Base-by-base conservation (phyloP, 2,329 filamentous ascomycete species). In the Calonectria naviculata region DNA sequence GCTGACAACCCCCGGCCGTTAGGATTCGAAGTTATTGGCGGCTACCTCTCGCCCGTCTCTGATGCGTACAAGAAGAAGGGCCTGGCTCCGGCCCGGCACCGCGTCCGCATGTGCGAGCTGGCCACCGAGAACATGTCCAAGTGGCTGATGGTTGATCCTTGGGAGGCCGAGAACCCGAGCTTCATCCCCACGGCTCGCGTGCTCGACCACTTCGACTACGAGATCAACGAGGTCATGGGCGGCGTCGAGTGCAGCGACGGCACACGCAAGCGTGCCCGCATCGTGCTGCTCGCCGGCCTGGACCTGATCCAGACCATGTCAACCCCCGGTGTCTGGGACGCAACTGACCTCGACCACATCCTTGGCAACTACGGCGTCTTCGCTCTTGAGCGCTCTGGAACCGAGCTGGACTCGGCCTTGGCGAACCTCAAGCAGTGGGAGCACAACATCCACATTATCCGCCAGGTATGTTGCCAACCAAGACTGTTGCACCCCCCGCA, bases 101-200 rank as follows among this genome's bases (percentile, higher is more conserved):
- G 83, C n/a, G 77, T 84, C 44, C 81, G 93, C 73, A 98, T 98
- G 95, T 97, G 95, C 83, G 90, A 93, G 78, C 87, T 97, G 42
- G 95, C 95, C 9, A 92, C 95, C 28, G 89, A 92, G 76, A 89
- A 93, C 76, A 92, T 93, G 62, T 91, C 91, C 77, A 95, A 93
- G 64, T 83, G 81, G 92, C 87, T 97, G 71, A 95, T 95, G 91
- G 94, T 97, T 54, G 95, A 97, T 81, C 91, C 93, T 0, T 97
- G 94, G 93, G 95, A 98, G 86, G 93, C 94, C 41, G 93, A 78
- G 92, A 97, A 84, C 90, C 92, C 79, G 89, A 93, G 75, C 8
- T 98, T 98, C 81, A 92, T 95, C 73, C 95, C 95, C 19, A 98
- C 96, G 1, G 96, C 95, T 44, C 90, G 93, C 77, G 95, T 98